These are phyloP conservation scores for Westerdykella aurantiaca DNA, from an alignment of 2,329 filamentous ascomycete genomes.

Conservation along the genomic window DNA sequence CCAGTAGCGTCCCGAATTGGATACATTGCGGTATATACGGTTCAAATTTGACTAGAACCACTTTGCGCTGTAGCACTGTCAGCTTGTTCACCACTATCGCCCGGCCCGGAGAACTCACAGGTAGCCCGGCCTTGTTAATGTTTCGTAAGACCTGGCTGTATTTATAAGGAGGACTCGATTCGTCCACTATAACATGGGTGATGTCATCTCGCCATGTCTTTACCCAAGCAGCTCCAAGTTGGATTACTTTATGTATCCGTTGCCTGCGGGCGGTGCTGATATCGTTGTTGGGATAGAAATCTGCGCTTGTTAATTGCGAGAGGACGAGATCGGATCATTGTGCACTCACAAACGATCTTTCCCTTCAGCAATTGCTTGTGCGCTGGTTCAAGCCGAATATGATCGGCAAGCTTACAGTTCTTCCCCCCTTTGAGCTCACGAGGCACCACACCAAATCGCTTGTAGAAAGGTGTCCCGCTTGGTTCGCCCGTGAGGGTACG, in stretches of 20 bases:
- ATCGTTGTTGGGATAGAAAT: constrained; percentile 78
- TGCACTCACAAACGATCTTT: constrained; percentile 25
- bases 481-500: constrained; percentile 1
- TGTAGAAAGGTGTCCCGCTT: constrained; percentile 22
- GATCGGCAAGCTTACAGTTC: constrained; percentile 22
- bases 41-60: constrained; percentile 47
- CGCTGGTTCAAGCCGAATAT: constrained; percentile 30
- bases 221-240: constrained; percentile 63
- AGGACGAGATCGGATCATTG: not conserved
- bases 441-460: constrained; percentile 22
- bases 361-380: constrained; percentile 28
- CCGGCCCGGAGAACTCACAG: constrained; percentile 36
- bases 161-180: constrained; percentile 43
- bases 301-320: constrained; percentile 20
- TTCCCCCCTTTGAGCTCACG: constrained; percentile 26
- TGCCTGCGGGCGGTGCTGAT: constrained; percentile 59
- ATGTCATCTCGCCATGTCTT: constrained; percentile 51
- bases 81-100: not conserved
- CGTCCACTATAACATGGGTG: constrained; percentile 78
- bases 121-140: constrained; percentile 46
- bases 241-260: constrained; percentile 66
- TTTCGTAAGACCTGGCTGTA: constrained; percentile 59
- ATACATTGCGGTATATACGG: constrained; percentile 43
- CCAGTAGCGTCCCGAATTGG: constrained; percentile 36
- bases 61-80: constrained; percentile 21